phyloP scores from a whole-genome alignment of 2,329 filamentous ascomycete species.

The Graphilbum sp. region DNA sequence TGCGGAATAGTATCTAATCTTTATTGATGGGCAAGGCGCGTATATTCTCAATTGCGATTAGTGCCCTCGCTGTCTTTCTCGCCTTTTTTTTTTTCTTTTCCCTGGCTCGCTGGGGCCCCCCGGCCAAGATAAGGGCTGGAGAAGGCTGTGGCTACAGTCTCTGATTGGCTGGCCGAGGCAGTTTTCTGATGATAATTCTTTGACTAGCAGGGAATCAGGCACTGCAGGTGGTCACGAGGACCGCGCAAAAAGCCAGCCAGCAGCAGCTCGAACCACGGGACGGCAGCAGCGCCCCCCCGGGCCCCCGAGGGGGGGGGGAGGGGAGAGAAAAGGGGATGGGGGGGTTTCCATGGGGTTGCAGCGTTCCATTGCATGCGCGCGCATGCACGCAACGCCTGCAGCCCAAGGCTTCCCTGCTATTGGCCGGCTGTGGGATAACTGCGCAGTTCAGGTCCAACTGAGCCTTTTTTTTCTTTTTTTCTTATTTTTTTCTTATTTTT shows the following conservation, averaged over 20 bases:
- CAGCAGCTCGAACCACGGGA: too few species aligned
- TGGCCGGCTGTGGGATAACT: background rate
- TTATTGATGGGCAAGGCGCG: too few species aligned
- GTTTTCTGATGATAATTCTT: slow-evolving; percentile 25
- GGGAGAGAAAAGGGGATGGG: background rate
- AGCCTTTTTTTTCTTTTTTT: too few species aligned
- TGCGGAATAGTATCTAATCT: too few species aligned
- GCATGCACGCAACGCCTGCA: too few species aligned
- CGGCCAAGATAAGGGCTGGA: slow-evolving; percentile 22
- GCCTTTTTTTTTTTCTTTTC: slow-evolving; percentile 4
- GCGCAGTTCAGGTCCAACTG: background rate
- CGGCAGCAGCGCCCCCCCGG: too few species aligned
- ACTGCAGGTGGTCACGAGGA: slow-evolving; percentile 4
- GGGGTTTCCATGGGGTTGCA: background rate
- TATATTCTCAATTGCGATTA: too few species aligned
- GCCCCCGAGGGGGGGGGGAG: too few species aligned
- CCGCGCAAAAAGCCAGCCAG: background rate
- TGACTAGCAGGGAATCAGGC: slow-evolving; percentile 11
- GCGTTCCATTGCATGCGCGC: slow-evolving; percentile 3
- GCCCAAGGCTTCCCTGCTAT: background rate
- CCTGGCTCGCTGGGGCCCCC: background rate
- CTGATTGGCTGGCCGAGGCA: slow-evolving; percentile 21
- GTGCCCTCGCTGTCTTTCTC: slow-evolving; percentile 7
- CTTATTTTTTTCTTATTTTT: too few species aligned
- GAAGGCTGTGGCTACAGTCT: slow-evolving; percentile 8